A percentile compares a stretch with the other conserved stretches of the same genome.
Conservation (phyloP, 2,329 filamentous ascomycete species). For the Ceratocystis alfenasii region DNA sequence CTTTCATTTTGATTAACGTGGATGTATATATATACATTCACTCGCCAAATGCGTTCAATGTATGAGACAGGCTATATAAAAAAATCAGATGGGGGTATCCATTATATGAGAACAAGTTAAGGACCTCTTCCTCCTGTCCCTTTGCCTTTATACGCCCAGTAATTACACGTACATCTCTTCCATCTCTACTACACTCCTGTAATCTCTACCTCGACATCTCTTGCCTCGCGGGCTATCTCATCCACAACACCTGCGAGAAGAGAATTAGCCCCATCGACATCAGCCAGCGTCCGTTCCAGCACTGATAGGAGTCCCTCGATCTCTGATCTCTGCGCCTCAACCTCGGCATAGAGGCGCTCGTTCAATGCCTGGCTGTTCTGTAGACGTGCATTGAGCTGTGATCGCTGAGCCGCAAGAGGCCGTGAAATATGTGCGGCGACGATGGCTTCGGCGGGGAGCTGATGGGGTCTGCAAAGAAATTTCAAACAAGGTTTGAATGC, state of each 20-base stretch:
- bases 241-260: constrained; percentile 38
- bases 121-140: not conserved
- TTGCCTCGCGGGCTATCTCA: constrained; percentile 40
- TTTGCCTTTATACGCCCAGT: not conserved
- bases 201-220: constrained; percentile 36
- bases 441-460: constrained; percentile 41
- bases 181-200: constrained; percentile 21
- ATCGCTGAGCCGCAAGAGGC: constrained; percentile 41
- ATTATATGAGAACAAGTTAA: not conserved
- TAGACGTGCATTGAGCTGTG: constrained; percentile 45
- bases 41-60: not conserved
- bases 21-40: not conserved
- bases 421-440: constrained; percentile 45
- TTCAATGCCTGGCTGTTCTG: constrained; percentile 48
- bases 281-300: constrained; percentile 42
- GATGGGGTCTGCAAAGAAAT: constrained; percentile 37
- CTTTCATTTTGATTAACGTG: not conserved
- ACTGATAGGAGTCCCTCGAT: constrained; percentile 39
- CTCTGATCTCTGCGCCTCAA: constrained; percentile 44
- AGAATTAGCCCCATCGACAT: constrained; percentile 42
- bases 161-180: too few species aligned
- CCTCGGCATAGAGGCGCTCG: constrained; percentile 39
- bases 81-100: not conserved
- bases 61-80: not conserved
- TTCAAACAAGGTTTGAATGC: not conserved